A percentile compares a stretch with the other conserved stretches of the same genome.
phyloP scores from a whole-genome alignment of 2,329 filamentous ascomycete species.

The Thelonectria rubi region DNA sequence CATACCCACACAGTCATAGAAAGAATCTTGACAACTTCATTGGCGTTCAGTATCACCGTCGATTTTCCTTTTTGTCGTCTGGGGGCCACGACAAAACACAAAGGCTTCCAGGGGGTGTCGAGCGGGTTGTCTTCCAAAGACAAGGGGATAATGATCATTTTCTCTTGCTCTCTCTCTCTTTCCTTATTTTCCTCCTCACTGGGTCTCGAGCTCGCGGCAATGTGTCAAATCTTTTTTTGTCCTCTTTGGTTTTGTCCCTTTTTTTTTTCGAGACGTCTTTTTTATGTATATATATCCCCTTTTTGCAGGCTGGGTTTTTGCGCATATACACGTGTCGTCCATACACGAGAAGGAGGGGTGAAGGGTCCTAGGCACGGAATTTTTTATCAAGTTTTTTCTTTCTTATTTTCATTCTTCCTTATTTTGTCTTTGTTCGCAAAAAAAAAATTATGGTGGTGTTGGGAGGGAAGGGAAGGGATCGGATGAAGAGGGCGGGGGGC shows the following conservation, averaged over 20 bases:
- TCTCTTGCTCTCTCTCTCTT: background rate
- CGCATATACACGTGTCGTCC: background rate
- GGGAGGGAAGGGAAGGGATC: background rate
- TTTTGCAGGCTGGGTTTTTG: background rate
- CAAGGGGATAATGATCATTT: background rate
- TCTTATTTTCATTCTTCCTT: background rate
- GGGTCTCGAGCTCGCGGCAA: background rate
- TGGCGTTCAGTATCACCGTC: background rate
- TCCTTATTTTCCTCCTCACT: conserved; percentile 5
- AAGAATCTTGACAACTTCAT: background rate
- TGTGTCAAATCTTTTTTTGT: conserved; percentile 1
- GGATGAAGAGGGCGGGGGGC: too few relatives aligned
- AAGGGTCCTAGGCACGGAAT: background rate
- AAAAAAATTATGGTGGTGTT: background rate
- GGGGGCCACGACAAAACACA: conserved; percentile 22
- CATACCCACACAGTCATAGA: background rate
- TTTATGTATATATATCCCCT: background rate
- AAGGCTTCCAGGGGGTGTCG: conserved; percentile 14
- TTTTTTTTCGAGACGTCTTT: background rate
- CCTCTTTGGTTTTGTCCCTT: conserved; percentile 9
- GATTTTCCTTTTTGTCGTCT: conserved; percentile 3
- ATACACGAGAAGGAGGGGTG: background rate
- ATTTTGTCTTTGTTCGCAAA: background rate
- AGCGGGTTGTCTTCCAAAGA: conserved; percentile 4
- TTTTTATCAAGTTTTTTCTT: background rate